Conservation (phyloP, 1,284 basidiomycete species). For the Meira miltonrushii region DNA sequence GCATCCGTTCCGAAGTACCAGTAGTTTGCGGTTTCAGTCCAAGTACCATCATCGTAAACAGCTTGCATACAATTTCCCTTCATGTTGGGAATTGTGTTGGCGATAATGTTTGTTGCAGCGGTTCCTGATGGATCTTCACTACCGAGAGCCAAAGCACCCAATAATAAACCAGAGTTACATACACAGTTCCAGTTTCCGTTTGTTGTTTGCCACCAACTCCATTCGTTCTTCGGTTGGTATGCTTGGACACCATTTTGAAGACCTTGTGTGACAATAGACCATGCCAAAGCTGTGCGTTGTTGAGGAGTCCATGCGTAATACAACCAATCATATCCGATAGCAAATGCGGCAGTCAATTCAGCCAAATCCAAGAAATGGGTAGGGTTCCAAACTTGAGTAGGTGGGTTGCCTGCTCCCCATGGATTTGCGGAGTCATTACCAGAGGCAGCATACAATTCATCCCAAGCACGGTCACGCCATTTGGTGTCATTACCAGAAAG, state of each 20-base stretch:
- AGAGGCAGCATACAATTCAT: slow-evolving; percentile 62
- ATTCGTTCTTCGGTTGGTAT: slow-evolving; percentile 27
- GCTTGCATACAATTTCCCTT: slow-evolving; percentile 69
- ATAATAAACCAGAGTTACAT: slow-evolving; percentile 81
- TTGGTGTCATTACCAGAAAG: slow-evolving; percentile 77
- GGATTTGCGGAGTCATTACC: slow-evolving; percentile 49
- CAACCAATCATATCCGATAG: slow-evolving; percentile 89
- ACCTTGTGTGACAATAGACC: slow-evolving; percentile 73
- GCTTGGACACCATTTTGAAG: slow-evolving; percentile 57
- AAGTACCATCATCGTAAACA: slow-evolving; percentile 70
- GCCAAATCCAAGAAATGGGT: slow-evolving; percentile 88
- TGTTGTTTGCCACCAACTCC: slow-evolving; percentile 56
- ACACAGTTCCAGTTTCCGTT: slow-evolving; percentile 96
- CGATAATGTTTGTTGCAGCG: slow-evolving; percentile 62
- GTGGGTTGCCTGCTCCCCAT: slow-evolving; percentile 58
- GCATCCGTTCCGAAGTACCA: slow-evolving; percentile 67
- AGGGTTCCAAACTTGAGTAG: slow-evolving; percentile 65
- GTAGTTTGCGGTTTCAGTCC: slow-evolving; percentile 84
- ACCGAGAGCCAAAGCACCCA: slow-evolving; percentile 79
- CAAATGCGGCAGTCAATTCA: slow-evolving; percentile 64
- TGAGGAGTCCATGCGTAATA: slow-evolving; percentile 74
- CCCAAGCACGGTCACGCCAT: slow-evolving; percentile 80
- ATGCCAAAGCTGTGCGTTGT: slow-evolving; percentile 68
- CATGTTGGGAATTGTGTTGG: slow-evolving; percentile 68
- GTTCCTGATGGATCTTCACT: slow-evolving; percentile 71